Evolutionary conservation across 179 eudicot species (phyloP).

Genomic region (Silene vulgaris): DNA sequence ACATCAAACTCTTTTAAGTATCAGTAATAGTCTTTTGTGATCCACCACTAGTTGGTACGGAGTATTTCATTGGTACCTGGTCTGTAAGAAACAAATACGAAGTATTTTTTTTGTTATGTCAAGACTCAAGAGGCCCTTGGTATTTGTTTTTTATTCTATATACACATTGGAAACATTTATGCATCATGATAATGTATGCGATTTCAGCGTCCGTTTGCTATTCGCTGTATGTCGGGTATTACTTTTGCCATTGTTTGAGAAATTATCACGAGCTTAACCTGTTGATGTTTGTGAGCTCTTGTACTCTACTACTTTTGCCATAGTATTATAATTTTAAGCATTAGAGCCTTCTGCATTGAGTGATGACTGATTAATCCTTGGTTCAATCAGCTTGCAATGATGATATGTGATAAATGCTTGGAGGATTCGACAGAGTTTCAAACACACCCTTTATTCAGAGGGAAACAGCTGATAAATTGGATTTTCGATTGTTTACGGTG

Average conservation of each 20-base stretch:
- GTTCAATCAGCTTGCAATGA: conserved; percentile 63
- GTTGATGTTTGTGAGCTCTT: background rate
- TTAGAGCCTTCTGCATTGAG: background rate
- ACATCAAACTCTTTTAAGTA: no score
- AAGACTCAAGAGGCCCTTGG: background rate
- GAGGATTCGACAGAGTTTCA: conserved; percentile 36
- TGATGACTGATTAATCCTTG: conserved; percentile 14
- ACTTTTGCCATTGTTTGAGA: background rate
- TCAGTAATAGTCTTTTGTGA: background rate
- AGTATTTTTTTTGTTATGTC: no score
- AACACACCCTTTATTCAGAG: conserved; percentile 13
- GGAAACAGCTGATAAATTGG: conserved; percentile 22
- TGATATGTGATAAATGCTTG: conserved; percentile 53
- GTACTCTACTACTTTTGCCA: background rate
- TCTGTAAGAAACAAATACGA: no score
- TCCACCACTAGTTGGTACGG: conserved; percentile 7
- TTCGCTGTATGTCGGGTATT: background rate
- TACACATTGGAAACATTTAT: background rate
- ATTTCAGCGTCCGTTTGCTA: background rate
- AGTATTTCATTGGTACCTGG: background rate
- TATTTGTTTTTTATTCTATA: background rate
- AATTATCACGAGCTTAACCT: background rate
- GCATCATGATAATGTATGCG: background rate
- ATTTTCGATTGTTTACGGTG: conserved; percentile 16
- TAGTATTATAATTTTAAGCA: background rate